Conservation (phyloP, 2,329 filamentous ascomycete species). For the Penicillium sp. region DNA sequence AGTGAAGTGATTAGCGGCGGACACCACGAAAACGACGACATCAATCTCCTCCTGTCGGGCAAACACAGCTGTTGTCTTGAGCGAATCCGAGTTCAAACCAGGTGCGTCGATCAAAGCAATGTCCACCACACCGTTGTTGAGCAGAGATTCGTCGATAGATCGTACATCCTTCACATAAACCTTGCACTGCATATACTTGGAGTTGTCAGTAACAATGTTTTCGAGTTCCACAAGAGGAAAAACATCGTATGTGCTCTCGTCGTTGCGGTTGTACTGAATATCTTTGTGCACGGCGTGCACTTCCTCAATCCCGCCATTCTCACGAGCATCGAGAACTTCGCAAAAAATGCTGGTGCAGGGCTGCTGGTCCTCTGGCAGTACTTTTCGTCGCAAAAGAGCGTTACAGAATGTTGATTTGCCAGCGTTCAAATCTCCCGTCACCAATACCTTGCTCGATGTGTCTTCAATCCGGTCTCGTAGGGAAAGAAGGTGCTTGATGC, state of each 20-base stretch:
- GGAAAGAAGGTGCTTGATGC: conserved; percentile 84
- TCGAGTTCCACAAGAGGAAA: conserved; percentile 79
- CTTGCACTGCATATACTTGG: conserved; percentile 91
- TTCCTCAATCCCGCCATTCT: conserved; percentile 90
- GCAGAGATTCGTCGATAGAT: conserved; percentile 84
- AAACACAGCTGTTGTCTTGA: conserved; percentile 96
- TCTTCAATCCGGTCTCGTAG: conserved; percentile 94
- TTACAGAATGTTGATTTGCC: conserved; percentile 99
- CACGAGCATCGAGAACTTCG: conserved; percentile 88
- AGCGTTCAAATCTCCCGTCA: conserved; percentile 94
- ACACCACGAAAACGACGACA: conserved; percentile 97
- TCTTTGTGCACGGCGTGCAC: conserved; percentile 93
- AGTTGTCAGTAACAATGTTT: conserved; percentile 85
- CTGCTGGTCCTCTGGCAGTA: conserved; percentile 95
- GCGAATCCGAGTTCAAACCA: conserved; percentile 90
- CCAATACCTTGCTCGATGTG: conserved; percentile 92
- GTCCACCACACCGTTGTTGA: conserved; percentile 97
- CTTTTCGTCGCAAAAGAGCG: conserved; percentile 86
- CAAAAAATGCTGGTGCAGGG: conserved; percentile 99
- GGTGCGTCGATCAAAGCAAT: conserved; percentile 97
- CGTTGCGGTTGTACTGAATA: conserved; percentile 77
- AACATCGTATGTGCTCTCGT: conserved; percentile 92
- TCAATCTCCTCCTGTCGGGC: conserved; percentile 98
- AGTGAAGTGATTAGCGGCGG: conserved; percentile 96
- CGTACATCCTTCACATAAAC: conserved; percentile 92